Percentiles rank a stretch among this genome's conserved stretches.
Conservation (phyloP, 73 alveolate genomes). For the Tetrahymena thermophila region DNA sequence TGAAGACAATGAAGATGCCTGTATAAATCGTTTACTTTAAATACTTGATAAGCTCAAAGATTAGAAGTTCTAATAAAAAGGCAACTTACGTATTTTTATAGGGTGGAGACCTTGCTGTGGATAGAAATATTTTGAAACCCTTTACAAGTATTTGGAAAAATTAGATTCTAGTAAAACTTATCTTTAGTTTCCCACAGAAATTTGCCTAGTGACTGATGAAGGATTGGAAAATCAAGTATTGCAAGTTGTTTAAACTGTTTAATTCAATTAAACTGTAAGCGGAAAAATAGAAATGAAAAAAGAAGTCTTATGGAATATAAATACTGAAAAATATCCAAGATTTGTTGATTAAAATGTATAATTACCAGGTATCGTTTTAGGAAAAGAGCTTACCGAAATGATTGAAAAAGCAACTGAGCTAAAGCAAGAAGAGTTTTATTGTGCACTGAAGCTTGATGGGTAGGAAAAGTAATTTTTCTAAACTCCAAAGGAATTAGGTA, state of each 20-base stretch:
- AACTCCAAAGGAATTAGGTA: not conserved
- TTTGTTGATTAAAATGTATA: not conserved
- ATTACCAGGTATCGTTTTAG: not conserved
- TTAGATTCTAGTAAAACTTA: not conserved
- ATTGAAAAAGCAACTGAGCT: not conserved
- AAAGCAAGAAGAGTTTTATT: not conserved
- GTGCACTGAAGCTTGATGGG: not conserved
- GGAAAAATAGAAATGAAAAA: not conserved
- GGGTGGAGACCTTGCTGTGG: not conserved
- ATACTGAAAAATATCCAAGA: not conserved
- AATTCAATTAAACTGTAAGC: not conserved
- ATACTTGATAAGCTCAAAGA: not conserved
- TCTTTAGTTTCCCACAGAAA: not conserved
- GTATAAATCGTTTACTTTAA: not conserved
- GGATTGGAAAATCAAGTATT: not conserved
- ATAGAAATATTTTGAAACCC: not conserved
- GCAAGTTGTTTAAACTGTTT: not conserved
- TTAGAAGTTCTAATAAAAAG: not conserved
- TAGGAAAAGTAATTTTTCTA: not conserved
- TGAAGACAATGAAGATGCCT: not conserved
- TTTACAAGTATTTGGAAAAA: not conserved
- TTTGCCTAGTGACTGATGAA: not conserved
- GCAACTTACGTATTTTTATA: not conserved
- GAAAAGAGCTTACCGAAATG: not conserved
- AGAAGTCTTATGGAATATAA: not conserved